Base-by-base conservation (phyloP, 768 basidiomycete genomes). In the Myochromella boudieri region DNA sequence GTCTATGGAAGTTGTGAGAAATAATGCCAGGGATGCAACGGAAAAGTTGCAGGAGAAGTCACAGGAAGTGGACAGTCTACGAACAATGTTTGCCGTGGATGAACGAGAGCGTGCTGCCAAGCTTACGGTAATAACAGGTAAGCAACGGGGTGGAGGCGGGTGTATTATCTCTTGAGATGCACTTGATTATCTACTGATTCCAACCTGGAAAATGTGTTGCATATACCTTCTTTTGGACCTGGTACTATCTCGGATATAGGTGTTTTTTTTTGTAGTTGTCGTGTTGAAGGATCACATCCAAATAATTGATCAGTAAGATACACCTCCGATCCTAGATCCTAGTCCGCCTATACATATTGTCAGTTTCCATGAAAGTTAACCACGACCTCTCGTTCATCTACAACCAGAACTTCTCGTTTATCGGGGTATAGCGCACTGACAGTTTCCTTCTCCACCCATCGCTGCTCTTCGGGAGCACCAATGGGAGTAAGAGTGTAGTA, bases 401-500 rank as follows among this genome's bases (percentile, higher is more conserved):
- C 68, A 0, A 70, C 76, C n/a, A 86, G 60, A 1, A 79, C 60
- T 37, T 80, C 79, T 38, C 72, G 67, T 39, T 68, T 64, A 51
- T 82, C 75, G 5, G 64, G 57, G 58, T 89, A 91, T 36, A 91
- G 37, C 0, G 87, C 85, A 49, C 71, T 81, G 17, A 91, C 75
- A 1, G 82, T 69, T 55, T 91, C 88, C 29, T 67, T 71, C 57
- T 87, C 85, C 37, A 54, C 60, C 84, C 84, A 87, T 39, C 61
- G 63, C 40, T 70, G 64, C 29, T 69, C 62, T 9, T 53, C 42
- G 5, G 36, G 54, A 3, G 55, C 52, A 11, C 61, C 66, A 18
- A 80, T 61, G 2, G 91, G 91, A 7, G 80, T 81, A 20, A 97
- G 76, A 2, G 81, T 85, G 68, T 97, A 95, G 27, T 86, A 76